phyloP scores from a whole-genome alignment of 1,284 basidiomycete species.

The Quambalaria eucalypti region DNA sequence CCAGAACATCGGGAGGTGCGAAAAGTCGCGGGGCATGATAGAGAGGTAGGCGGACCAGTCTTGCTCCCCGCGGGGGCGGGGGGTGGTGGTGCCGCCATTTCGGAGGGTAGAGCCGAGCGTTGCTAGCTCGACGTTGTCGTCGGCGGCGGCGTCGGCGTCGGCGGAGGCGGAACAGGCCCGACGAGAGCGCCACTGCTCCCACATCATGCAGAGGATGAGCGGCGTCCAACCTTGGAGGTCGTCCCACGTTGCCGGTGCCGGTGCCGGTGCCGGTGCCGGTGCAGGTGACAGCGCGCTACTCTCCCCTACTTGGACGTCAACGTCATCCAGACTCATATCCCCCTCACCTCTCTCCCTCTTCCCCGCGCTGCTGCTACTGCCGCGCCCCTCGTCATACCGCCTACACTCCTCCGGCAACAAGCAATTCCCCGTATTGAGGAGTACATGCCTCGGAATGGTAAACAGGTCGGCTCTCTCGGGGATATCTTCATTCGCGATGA shows the following conservation, averaged over 20 bases:
- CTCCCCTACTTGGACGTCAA: not conserved
- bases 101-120: not conserved
- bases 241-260: not conserved
- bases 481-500: conserved; percentile 62
- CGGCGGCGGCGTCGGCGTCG: not conserved
- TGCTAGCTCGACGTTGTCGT: conserved; percentile 6
- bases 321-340: conserved; percentile 18
- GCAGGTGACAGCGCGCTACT: too few species aligned
- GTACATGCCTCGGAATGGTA: conserved; percentile 66
- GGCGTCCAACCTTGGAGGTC: conserved; percentile 64
- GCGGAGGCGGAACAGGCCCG: conserved; percentile 5
- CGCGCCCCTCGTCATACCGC: conserved; percentile 21
- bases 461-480: conserved; percentile 69
- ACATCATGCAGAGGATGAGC: conserved; percentile 89
- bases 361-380: conserved; percentile 44
- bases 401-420: conserved; percentile 52
- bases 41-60: conserved; percentile 38
- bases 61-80: conserved; percentile 12
- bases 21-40: conserved; percentile 61
- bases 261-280: not conserved
- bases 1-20: conserved; percentile 93
- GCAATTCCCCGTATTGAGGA: conserved; percentile 72
- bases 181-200: conserved; percentile 54
- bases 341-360: not conserved
- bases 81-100: conserved; percentile 3